Conservation (phyloP, 2,329 filamentous ascomycete genomes). For the Botrytis fabae region DNA sequence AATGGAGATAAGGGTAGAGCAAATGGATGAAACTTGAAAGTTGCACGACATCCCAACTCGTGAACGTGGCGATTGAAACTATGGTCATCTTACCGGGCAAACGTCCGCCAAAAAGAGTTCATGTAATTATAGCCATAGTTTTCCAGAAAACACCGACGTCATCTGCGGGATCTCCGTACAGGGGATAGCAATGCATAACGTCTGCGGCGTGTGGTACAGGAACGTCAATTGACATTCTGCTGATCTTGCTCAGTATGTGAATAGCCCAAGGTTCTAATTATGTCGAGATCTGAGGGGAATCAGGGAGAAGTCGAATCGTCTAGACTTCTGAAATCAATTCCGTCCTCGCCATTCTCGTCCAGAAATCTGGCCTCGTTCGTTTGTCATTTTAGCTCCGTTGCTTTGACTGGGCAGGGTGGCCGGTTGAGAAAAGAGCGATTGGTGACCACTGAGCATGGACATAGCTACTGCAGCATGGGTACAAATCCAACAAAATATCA, state of each 20-base stretch:
- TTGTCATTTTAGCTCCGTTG: not conserved
- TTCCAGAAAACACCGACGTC: not conserved
- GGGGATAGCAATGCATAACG: not conserved
- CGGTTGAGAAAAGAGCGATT: not conserved
- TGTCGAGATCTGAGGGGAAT: not conserved
- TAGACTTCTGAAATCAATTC: not conserved
- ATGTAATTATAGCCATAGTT: not conserved
- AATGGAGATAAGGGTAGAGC: not conserved
- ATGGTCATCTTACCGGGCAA: not conserved
- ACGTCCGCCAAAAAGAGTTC: not conserved
- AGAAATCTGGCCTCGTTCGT: not conserved
- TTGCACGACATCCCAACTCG: not conserved
- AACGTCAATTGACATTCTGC: not conserved
- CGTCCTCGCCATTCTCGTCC: not conserved
- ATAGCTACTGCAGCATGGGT: not conserved
- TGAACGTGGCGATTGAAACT: too few species aligned
- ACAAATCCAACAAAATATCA: not conserved
- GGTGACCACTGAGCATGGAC: not conserved
- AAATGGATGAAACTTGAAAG: not conserved
- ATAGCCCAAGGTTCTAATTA: not conserved
- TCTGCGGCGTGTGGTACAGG: not conserved
- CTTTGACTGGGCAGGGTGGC: not conserved
- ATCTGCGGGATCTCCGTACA: constrained; percentile 7
- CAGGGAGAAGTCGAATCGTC: not conserved
- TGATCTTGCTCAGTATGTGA: not conserved